Conservation (phyloP, 148 eudicot species). For the Amaranthus cruentus region DNA sequence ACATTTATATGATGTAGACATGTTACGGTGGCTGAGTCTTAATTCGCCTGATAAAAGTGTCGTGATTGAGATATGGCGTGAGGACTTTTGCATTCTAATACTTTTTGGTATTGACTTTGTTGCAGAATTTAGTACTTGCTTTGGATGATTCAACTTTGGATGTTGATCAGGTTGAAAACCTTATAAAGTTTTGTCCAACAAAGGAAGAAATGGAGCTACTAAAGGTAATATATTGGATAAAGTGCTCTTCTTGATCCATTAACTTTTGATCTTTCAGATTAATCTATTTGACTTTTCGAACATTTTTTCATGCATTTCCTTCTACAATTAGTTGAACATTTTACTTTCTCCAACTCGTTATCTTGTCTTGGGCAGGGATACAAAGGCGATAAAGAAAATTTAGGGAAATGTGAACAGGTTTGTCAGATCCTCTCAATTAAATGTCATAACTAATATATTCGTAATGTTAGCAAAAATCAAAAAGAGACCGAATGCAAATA, state of each 20-base stretch:
- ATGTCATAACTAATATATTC: neutral
- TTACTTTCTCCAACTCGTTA: slow-evolving; percentile 13
- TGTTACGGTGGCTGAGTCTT: neutral
- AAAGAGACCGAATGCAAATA: neutral
- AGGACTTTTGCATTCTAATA: slow-evolving; percentile 2
- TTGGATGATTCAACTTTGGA: slow-evolving; percentile 94
- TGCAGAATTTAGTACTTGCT: slow-evolving; percentile 71
- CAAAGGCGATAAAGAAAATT: slow-evolving; percentile 70
- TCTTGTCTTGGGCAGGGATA: slow-evolving; percentile 50
- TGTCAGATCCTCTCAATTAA: neutral
- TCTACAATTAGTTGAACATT: neutral
- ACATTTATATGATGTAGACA: neutral
- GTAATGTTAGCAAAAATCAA: neutral
- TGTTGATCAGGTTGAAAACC: slow-evolving; percentile 91
- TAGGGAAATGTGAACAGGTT: slow-evolving; percentile 97
- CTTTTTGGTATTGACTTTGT: slow-evolving; percentile 11
- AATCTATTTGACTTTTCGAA: slow-evolving; percentile 14
- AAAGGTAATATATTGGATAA: slow-evolving; percentile 43
- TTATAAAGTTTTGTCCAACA: slow-evolving; percentile 90
- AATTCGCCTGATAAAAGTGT: neutral
- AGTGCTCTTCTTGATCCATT: neutral
- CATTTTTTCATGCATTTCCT: neutral
- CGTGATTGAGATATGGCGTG: neutral
- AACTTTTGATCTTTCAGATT: neutral
- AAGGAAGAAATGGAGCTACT: slow-evolving; percentile 94